phyloP scores from a whole-genome alignment of 192 early-diverging fungal genomes.

The Linnemannia elongata region DNA sequence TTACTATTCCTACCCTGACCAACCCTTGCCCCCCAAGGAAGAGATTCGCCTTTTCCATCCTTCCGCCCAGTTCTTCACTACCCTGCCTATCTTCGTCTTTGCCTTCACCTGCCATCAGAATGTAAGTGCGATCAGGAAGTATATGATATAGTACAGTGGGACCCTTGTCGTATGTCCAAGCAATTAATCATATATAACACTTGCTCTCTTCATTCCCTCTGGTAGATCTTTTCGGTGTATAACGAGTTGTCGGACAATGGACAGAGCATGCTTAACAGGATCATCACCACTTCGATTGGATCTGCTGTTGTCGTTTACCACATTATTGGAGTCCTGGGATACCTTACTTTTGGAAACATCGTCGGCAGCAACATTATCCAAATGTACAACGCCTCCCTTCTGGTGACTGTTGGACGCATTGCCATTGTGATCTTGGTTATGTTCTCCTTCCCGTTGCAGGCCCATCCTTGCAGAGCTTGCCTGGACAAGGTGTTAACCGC shows the following conservation, averaged over 20 bases:
- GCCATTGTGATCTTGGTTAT: conserved; percentile 92
- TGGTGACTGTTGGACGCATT: conserved; percentile 89
- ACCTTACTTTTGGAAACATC: conserved; percentile 90
- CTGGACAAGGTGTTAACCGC: conserved; percentile 86
- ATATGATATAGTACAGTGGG: not conserved
- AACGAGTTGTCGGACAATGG: conserved; percentile 94
- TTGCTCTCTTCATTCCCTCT: conserved; percentile 12
- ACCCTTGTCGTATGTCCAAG: conserved; percentile 11
- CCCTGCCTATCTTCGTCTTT: conserved; percentile 97
- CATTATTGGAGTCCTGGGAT: conserved; percentile 90
- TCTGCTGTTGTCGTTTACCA: conserved; percentile 85
- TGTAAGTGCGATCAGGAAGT: conserved; percentile 59
- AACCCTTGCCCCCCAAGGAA: conserved; percentile 67
- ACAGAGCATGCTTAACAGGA: conserved; percentile 72
- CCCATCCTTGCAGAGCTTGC: conserved; percentile 90
- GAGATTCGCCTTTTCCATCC: conserved; percentile 71
- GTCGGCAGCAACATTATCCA: conserved; percentile 88
- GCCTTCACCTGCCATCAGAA: conserved; percentile 99
- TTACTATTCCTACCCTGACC: conserved; percentile 75
- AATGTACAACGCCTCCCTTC: conserved; percentile 77
- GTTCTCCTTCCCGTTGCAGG: conserved; percentile 94
- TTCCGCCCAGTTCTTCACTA: conserved; percentile 75
- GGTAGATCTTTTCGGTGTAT: conserved; percentile 93
- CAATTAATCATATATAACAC: not conserved
- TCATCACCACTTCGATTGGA: conserved; percentile 83